These are phyloP conservation scores for Cyberlindnera veronae DNA, from an alignment of 805 yeast genomes.

Conservation along the genomic window DNA sequence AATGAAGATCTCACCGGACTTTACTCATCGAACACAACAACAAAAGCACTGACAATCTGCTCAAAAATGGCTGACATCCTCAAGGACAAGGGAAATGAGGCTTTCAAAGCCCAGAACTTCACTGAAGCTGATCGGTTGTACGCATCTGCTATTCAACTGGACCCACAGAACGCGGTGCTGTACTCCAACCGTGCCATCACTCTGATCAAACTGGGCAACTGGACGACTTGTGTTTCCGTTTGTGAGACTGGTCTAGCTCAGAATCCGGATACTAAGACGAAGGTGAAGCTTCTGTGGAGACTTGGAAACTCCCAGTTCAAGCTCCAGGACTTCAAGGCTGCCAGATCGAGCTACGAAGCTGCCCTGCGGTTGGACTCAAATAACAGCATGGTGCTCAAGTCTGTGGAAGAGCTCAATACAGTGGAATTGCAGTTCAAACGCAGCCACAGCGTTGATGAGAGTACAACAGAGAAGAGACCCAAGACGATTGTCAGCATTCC, in stretches of 20 bases:
- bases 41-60: neutral
- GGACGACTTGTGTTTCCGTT: constrained; percentile 45
- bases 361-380: constrained; percentile 41
- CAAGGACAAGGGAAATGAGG: constrained; percentile 47
- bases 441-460: constrained; percentile 46
- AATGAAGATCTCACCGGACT: neutral
- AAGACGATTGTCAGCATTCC: constrained; percentile 28
- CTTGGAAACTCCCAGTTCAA: constrained; percentile 40
- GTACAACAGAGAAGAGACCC: constrained; percentile 33
- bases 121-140: constrained; percentile 51
- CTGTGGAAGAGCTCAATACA: constrained; percentile 32
- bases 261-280: constrained; percentile 31
- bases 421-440: constrained; percentile 31
- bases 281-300: constrained; percentile 51
- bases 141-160: constrained; percentile 49
- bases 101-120: constrained; percentile 44
- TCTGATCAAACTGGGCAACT: constrained; percentile 48
- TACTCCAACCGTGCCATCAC: constrained; percentile 71
- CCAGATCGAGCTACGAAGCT: constrained; percentile 30
- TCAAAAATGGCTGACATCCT: constrained; percentile 27
- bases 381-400: constrained; percentile 35
- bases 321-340: constrained; percentile 25
- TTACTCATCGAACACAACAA: neutral
- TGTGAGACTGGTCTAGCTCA: constrained; percentile 45
- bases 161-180: constrained; percentile 49